phyloP scores from a whole-genome alignment of 495 filamentous ascomycete genomes.

The Aspergillus funiculosus region DNA sequence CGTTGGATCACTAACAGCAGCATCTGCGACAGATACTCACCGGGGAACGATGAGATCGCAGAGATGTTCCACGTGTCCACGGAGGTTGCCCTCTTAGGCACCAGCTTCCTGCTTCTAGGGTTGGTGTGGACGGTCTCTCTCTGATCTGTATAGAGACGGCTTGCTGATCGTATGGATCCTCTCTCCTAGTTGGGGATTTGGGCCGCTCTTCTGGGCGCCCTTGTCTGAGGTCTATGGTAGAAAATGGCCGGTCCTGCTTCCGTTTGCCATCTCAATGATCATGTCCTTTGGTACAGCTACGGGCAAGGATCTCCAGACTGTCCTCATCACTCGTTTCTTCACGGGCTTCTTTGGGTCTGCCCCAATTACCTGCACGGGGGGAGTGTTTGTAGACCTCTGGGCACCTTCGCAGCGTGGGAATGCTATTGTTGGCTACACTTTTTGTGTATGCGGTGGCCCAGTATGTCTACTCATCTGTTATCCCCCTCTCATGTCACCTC shows the following conservation, averaged over 20 bases:
- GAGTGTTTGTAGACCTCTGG: slow-evolving; percentile 51
- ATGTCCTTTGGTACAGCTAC: slow-evolving; percentile 43
- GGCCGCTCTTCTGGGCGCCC: slow-evolving; percentile 14
- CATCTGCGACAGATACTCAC: neutral
- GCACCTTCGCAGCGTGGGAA: slow-evolving; percentile 39
- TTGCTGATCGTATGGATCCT: too few relatives aligned
- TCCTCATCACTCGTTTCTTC: slow-evolving; percentile 56
- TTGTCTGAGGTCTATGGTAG: slow-evolving; percentile 13
- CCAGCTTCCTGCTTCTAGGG: neutral
- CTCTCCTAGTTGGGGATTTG: too few relatives aligned
- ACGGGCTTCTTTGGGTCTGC: slow-evolving; percentile 49
- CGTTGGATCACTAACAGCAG: too few relatives aligned
- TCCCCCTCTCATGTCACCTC: neutral
- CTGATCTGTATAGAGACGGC: too few relatives aligned
- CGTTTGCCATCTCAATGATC: slow-evolving; percentile 8
- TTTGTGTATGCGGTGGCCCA: slow-evolving; percentile 50
- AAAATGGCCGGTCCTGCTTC: slow-evolving; percentile 4
- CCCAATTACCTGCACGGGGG: slow-evolving; percentile 51
- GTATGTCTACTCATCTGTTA: neutral
- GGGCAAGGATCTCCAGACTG: slow-evolving; percentile 50
- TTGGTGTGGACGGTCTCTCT: too few relatives aligned
- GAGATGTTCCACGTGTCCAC: slow-evolving; percentile 1
- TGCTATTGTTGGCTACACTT: slow-evolving; percentile 51
- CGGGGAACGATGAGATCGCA: neutral
- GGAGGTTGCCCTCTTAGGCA: neutral